phyloP scores from a whole-genome alignment of 164 flowering plant species.

The Nelumbo lutea region DNA sequence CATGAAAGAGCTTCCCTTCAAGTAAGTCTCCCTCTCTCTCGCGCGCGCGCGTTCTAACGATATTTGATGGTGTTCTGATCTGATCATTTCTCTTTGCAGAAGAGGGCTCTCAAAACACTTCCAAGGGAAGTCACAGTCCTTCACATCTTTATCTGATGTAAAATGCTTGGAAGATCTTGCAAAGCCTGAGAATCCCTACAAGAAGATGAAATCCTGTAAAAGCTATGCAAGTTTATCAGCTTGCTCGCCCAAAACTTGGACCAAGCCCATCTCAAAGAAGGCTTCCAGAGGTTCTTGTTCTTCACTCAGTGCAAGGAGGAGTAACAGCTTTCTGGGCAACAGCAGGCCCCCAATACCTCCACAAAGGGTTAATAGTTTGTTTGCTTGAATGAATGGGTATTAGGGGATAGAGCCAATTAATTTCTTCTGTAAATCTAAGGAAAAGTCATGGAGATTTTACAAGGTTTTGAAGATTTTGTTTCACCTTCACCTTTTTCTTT shows the following conservation, averaged over 20 bases:
- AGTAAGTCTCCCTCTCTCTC: slow-evolving; percentile 8
- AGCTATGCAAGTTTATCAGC: slow-evolving; percentile 24
- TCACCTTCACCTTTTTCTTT: too few species aligned
- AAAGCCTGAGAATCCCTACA: slow-evolving; percentile 36
- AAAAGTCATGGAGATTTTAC: too few species aligned
- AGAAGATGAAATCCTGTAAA: slow-evolving; percentile 33
- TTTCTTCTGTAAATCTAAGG: too few species aligned
- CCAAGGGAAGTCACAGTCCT: slow-evolving; percentile 47
- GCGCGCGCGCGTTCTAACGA: background rate
- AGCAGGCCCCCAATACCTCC: slow-evolving; percentile 22
- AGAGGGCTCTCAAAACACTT: slow-evolving; percentile 43
- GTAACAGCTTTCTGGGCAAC: slow-evolving; percentile 13
- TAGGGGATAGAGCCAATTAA: background rate
- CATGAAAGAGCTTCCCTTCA: slow-evolving; percentile 17
- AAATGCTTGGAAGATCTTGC: slow-evolving; percentile 34
- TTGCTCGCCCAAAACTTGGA: background rate
- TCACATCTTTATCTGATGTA: slow-evolving; percentile 33
- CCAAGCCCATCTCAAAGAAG: slow-evolving; percentile 18
- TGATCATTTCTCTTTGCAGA: slow-evolving; percentile 13
- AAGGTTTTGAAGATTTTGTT: too few species aligned
- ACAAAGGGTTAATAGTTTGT: slow-evolving; percentile 18
- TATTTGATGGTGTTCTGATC: background rate
- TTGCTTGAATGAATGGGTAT: slow-evolving; percentile 17
- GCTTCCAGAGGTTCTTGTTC: slow-evolving; percentile 12
- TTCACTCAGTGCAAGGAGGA: slow-evolving; percentile 15